Conservation (phyloP, 2,329 filamentous ascomycete species). For the Bisporella sp. region DNA sequence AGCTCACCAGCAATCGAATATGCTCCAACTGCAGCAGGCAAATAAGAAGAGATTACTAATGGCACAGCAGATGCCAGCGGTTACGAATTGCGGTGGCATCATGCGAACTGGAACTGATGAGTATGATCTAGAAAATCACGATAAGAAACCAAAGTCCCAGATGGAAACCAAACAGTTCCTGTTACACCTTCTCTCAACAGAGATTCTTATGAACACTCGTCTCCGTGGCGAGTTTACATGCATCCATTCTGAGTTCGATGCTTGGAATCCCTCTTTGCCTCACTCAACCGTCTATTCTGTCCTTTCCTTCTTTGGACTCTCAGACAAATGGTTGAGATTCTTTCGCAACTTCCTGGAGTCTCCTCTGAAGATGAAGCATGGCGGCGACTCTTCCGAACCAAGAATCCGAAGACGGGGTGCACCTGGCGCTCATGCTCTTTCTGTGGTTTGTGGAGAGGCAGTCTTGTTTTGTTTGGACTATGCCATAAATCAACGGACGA, state of each 20-base stretch:
- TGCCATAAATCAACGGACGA: conserved; percentile 51
- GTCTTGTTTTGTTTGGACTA: conserved; percentile 61
- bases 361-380: conserved; percentile 50
- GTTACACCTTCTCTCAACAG: conserved; percentile 48
- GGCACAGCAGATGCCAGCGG: background rate
- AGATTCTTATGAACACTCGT: conserved; percentile 43
- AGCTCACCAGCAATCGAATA: conserved; percentile 70
- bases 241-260: conserved; percentile 50
- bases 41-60: conserved; percentile 59
- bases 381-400: conserved; percentile 36
- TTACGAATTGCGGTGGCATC: background rate
- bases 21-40: conserved; percentile 84
- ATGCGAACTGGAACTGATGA: background rate
- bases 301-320: conserved; percentile 53
- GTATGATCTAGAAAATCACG: conserved; percentile 8
- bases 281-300: conserved; percentile 52
- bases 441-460: conserved; percentile 51
- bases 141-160: conserved; percentile 20
- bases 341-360: conserved; percentile 53
- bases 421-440: conserved; percentile 52
- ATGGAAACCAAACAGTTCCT: conserved; percentile 49
- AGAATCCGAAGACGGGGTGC: conserved; percentile 48
- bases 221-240: conserved; percentile 46
- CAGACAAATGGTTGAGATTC: conserved; percentile 48
- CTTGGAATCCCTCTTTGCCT: conserved; percentile 50